phyloP scores from a whole-genome alignment of 371 early-diverging fungal genomes.

The Chytridium lagenaria region DNA sequence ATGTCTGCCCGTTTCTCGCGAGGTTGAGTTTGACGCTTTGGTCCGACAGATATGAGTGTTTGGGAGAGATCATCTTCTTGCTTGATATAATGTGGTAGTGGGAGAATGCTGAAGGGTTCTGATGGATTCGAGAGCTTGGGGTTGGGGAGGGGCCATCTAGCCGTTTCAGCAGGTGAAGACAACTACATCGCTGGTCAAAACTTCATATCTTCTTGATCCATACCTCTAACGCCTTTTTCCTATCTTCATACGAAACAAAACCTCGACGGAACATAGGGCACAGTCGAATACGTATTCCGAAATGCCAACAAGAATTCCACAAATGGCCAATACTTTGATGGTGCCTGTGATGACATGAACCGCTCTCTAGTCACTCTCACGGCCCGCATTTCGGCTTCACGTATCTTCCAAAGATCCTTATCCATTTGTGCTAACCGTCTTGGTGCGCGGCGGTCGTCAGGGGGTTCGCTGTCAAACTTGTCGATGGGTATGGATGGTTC shows the following conservation, averaged over 20 bases:
- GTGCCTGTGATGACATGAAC: conserved; percentile 9
- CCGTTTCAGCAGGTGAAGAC: conserved; percentile 7
- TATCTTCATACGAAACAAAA: not conserved
- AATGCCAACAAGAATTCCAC: conserved; percentile 11
- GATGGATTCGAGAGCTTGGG: not conserved
- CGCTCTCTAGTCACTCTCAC: not conserved
- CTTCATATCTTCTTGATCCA: not conserved
- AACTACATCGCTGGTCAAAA: not conserved
- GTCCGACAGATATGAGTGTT: not conserved
- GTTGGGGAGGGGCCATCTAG: not conserved
- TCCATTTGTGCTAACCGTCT: not conserved
- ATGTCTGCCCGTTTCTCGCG: conserved; percentile 11
- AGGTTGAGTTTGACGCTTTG: not conserved
- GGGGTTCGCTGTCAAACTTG: too few relatives aligned
- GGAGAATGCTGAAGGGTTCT: not conserved
- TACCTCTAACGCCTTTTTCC: not conserved
- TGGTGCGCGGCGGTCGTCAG: not conserved
- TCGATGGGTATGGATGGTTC: conserved; percentile 2
- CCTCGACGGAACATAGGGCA: conserved; percentile 10
- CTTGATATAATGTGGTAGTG: not conserved
- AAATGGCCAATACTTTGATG: not conserved
- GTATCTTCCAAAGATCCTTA: not conserved
- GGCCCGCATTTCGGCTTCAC: not conserved
- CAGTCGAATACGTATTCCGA: conserved; percentile 8
- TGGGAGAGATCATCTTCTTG: not conserved